A percentile compares a stretch with the other conserved stretches of the same genome.
These are phyloP conservation scores for Dionaea muscipula DNA, from an alignment of 179 eudicot genomes.

Conservation along the genomic window DNA sequence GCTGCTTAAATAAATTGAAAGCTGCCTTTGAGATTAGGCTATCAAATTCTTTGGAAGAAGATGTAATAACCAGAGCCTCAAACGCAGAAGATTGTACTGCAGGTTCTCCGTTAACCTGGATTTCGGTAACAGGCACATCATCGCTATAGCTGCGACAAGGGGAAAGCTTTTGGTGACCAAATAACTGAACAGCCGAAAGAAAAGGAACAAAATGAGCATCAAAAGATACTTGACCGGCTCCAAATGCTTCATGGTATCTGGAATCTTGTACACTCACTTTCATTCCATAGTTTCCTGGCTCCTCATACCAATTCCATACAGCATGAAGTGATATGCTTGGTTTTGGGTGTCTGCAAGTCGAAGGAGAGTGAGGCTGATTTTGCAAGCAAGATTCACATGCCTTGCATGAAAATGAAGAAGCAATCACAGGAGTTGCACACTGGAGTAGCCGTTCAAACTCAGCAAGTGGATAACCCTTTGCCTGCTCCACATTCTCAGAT, in stretches of 20 bases:
- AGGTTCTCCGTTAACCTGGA: too few species aligned
- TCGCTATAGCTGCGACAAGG: slow-evolving; percentile 10
- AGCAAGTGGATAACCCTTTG: slow-evolving; percentile 34
- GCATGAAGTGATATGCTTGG: slow-evolving; percentile 28
- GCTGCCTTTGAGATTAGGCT: slow-evolving; percentile 1
- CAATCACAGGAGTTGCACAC: slow-evolving; percentile 32
- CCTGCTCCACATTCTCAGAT: slow-evolving; percentile 27
- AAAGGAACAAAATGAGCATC: slow-evolving; percentile 49
- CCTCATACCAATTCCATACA: slow-evolving; percentile 50
- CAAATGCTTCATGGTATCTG: slow-evolving; percentile 18
- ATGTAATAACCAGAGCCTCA: too few species aligned
- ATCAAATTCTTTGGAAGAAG: too few species aligned
- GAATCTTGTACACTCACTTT: slow-evolving; percentile 30
- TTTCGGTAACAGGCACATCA: background rate
- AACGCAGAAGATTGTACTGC: too few species aligned
- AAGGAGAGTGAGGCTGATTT: slow-evolving; percentile 7
- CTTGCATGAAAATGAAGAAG: slow-evolving; percentile 5
- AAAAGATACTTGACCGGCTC: slow-evolving; percentile 22
- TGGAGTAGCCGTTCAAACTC: slow-evolving; percentile 34
- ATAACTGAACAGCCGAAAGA: slow-evolving; percentile 46
- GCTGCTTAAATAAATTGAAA: slow-evolving; percentile 4
- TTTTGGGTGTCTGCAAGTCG: slow-evolving; percentile 14
- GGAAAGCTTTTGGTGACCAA: slow-evolving; percentile 14
- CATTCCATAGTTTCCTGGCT: slow-evolving; percentile 41
- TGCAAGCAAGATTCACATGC: slow-evolving; percentile 12